Conservation (phyloP, 208 protist genomes). For the Trypanosomatidae sp. region DNA sequence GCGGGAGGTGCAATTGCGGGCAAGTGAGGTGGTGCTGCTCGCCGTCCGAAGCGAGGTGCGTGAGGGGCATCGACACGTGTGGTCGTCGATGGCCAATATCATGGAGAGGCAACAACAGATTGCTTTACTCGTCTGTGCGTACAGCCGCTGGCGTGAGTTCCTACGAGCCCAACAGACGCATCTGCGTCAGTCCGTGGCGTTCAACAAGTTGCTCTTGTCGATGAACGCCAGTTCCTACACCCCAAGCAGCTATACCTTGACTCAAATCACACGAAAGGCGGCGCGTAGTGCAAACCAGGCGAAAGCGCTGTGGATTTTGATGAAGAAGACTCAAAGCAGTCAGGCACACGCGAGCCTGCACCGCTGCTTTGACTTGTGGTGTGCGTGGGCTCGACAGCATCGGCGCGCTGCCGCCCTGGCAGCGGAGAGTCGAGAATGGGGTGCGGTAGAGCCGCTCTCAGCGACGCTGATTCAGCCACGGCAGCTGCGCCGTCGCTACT, state of each 20-base stretch:
- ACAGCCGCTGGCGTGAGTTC: conserved; percentile 21
- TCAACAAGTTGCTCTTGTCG: conserved; percentile 56
- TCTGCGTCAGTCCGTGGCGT: conserved; percentile 30
- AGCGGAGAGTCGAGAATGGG: conserved; percentile 12
- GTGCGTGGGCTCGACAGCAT: conserved; percentile 3
- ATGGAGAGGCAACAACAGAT: conserved; percentile 5
- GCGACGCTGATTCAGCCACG: conserved; percentile 30
- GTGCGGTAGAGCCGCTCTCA: conserved; percentile 45
- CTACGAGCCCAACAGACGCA: conserved; percentile 1
- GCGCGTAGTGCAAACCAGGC: conserved; percentile 14
- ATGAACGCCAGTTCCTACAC: conserved; percentile 32
- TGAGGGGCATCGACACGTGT: not conserved
- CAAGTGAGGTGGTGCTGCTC: conserved; percentile 6
- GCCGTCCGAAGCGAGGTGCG: conserved; percentile 4
- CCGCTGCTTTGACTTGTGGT: conserved; percentile 43
- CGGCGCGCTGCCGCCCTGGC: not conserved
- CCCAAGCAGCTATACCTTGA: conserved; percentile 8
- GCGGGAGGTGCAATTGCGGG: conserved; percentile 15
- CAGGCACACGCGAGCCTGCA: conserved; percentile 7
- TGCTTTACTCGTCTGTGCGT: not conserved
- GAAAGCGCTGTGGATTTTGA: conserved; percentile 31
- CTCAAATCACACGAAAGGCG: not conserved
- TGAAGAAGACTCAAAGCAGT: conserved; percentile 14
- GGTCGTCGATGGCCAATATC: not conserved
- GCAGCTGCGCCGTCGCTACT: conserved; percentile 40